phyloP scores from a whole-genome alignment of 768 basidiomycete species.

The Phanerochaete sordida region DNA sequence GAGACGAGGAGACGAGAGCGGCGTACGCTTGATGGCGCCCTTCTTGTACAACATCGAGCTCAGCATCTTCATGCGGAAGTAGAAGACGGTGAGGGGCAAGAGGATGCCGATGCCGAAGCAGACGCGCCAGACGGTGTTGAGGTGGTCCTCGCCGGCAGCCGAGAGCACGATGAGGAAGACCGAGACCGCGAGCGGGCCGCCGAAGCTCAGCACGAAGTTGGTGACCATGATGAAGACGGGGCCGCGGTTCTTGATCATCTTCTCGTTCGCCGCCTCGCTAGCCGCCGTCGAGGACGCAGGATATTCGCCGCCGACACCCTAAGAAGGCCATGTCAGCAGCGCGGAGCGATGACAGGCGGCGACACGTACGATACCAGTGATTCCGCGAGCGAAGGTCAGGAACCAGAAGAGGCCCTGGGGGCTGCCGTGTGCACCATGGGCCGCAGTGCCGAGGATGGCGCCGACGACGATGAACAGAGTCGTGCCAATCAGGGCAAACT shows the following conservation, averaged over 20 bases:
- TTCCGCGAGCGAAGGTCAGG: slow-evolving; percentile 65
- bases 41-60: slow-evolving; percentile 60
- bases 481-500: slow-evolving; percentile 67
- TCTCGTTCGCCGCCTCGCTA: slow-evolving; percentile 72
- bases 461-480: slow-evolving; percentile 70
- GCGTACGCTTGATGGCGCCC: slow-evolving; percentile 59
- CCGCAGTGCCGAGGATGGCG: slow-evolving; percentile 63
- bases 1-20: slow-evolving; percentile 4
- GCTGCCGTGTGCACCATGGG: slow-evolving; percentile 57
- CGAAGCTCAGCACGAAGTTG: slow-evolving; percentile 66
- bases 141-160: slow-evolving; percentile 58
- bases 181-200: slow-evolving; percentile 61
- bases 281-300: slow-evolving; percentile 69
- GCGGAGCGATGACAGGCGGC: not conserved
- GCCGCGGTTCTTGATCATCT: slow-evolving; percentile 54
- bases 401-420: slow-evolving; percentile 68
- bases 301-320: slow-evolving; percentile 79
- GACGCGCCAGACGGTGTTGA: slow-evolving; percentile 64
- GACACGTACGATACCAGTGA: slow-evolving; percentile 57
- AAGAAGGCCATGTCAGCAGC: not conserved
- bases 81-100: slow-evolving; percentile 63
- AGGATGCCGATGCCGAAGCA: slow-evolving; percentile 62
- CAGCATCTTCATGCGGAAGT: slow-evolving; percentile 72
- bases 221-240: slow-evolving; percentile 77
- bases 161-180: slow-evolving; percentile 68